Evolutionary conservation across 208 protist genomes (phyloP).

Genomic region (Crithidia sp.): DNA sequence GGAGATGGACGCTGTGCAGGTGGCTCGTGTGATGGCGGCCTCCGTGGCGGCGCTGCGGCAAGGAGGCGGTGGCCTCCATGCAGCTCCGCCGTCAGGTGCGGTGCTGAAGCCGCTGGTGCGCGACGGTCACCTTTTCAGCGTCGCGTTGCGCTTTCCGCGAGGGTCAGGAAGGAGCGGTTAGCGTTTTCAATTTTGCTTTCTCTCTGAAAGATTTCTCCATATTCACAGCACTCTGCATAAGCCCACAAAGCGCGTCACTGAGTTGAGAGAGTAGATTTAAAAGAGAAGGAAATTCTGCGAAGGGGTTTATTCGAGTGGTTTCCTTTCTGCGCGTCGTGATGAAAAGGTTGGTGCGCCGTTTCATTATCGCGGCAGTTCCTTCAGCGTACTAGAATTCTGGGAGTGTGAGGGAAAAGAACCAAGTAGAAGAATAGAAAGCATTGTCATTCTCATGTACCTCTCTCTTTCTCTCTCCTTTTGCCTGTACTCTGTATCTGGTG

Average conservation of each 20-base stretch:
- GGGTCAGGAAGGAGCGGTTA: not conserved
- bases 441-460: too few species aligned
- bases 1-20: slow-evolving; percentile 62
- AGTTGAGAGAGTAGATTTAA: not conserved
- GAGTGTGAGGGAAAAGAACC: too few species aligned
- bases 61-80: not conserved
- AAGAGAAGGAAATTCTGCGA: not conserved
- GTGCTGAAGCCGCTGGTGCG: slow-evolving; percentile 50
- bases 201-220: not conserved
- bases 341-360: too few species aligned
- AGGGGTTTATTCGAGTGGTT: too few species aligned
- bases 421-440: too few species aligned
- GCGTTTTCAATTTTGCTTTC: not conserved
- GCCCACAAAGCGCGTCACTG: too few species aligned
- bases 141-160: slow-evolving; percentile 21
- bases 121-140: slow-evolving; percentile 39
- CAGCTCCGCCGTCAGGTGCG: not conserved
- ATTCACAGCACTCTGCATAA: too few species aligned
- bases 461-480: too few species aligned
- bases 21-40: slow-evolving; percentile 63
- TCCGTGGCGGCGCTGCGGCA: slow-evolving; percentile 19
- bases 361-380: too few species aligned
- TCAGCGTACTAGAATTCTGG: too few species aligned
- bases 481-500: too few species aligned
- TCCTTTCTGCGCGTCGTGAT: too few species aligned